A percentile compares a stretch with the other conserved stretches of the same genome.
phyloP scores from a whole-genome alignment of 805 yeast genomes.

The Nakazawaea siamensis region DNA sequence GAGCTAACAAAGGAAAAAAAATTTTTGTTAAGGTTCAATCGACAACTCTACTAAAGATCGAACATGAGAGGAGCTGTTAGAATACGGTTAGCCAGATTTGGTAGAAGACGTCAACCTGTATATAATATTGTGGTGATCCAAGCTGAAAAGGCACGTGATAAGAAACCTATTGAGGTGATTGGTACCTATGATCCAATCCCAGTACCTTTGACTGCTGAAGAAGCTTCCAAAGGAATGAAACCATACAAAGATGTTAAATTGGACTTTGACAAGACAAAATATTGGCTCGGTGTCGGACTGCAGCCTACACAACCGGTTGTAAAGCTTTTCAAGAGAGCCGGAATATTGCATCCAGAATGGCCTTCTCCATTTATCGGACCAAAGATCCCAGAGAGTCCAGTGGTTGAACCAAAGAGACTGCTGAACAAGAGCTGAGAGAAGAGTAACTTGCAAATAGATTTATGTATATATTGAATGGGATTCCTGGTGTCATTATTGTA shows the following conservation, averaged over 20 bases:
- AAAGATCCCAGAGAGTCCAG: slow-evolving; percentile 14
- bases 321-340: slow-evolving; percentile 69
- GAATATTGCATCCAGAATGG: slow-evolving; percentile 56
- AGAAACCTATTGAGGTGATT: slow-evolving; percentile 86
- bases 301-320: slow-evolving; percentile 82
- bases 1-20: too few relatives aligned
- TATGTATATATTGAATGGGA: background rate
- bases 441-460: background rate
- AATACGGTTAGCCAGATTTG: slow-evolving; percentile 88
- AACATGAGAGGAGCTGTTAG: slow-evolving; percentile 65
- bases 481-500: background rate
- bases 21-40: too few relatives aligned
- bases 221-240: slow-evolving; percentile 41
- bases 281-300: slow-evolving; percentile 98
- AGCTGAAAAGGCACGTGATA: slow-evolving; percentile 69
- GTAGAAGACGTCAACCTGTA: slow-evolving; percentile 78
- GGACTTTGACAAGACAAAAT: slow-evolving; percentile 84
- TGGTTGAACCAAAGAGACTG: slow-evolving; percentile 10
- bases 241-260: slow-evolving; percentile 74
- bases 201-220: slow-evolving; percentile 54
- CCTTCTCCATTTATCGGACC: slow-evolving; percentile 34
- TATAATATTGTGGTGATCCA: slow-evolving; percentile 90
- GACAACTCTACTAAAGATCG: background rate
- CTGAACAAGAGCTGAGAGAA: slow-evolving; percentile 1
- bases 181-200: slow-evolving; percentile 91